Evolutionary conservation across 192 early-diverging fungal genomes (phyloP).

Genomic region (Rhizophlyctis rosea): DNA sequence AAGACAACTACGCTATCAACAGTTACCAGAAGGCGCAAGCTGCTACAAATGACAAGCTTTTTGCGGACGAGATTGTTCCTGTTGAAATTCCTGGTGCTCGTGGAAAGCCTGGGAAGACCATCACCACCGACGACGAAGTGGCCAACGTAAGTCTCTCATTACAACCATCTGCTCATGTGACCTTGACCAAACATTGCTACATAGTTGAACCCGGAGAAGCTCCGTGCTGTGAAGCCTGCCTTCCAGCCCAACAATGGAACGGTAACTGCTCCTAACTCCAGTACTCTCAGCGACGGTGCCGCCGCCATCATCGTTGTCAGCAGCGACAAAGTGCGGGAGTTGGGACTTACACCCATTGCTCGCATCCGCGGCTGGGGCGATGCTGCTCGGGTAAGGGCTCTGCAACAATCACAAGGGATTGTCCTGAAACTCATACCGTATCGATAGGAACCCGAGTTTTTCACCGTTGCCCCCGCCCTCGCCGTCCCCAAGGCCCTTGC

Average conservation of each 20-base stretch:
- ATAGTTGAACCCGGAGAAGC: conserved; percentile 85
- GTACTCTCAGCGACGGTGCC: conserved; percentile 91
- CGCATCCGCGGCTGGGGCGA: conserved; percentile 82
- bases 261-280: conserved; percentile 93
- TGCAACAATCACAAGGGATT: neutral
- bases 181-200: conserved; percentile 69
- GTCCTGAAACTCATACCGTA: conserved; percentile 25
- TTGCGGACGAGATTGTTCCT: conserved; percentile 80
- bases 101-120: conserved; percentile 74
- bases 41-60: conserved; percentile 77
- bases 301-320: conserved; percentile 85
- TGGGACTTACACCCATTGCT: conserved; percentile 85
- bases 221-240: conserved; percentile 81
- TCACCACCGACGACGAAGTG: conserved; percentile 85
- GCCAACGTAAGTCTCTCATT: too few species aligned
- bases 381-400: conserved; percentile 81
- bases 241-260: conserved; percentile 83
- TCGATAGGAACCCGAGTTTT: conserved; percentile 89
- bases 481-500: conserved; percentile 89
- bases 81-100: conserved; percentile 78
- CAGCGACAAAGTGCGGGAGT: conserved; percentile 63
- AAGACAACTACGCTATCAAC: conserved; percentile 84
- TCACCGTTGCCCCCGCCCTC: conserved; percentile 90
- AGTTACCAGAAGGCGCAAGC: conserved; percentile 85
- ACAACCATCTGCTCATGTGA: conserved; percentile 68